Base-by-base conservation (phyloP, 768 basidiomycete genomes). In the Hygrocybe coccinea region DNA sequence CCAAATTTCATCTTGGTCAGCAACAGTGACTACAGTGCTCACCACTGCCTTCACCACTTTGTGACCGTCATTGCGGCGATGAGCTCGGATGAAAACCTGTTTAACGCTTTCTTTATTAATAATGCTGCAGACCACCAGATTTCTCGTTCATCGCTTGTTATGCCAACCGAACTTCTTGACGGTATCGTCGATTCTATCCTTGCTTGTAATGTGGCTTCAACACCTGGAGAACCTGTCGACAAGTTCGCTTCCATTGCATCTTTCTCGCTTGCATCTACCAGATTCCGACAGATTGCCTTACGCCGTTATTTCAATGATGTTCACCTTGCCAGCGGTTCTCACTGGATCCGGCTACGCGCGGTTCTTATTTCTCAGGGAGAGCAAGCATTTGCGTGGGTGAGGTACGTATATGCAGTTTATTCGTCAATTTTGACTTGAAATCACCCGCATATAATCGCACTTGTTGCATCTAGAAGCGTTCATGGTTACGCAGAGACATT, bases 371-470 rank as follows among this genome's bases (percentile, higher is more conserved):
- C 45, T 52, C 17, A 69, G 58, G 55, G 52, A 59, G 41, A 55
- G 43, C 34, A 55, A 48, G 75, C 74, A 5, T 75, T 76, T 58
- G 56, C 60, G 34, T 81, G 79, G 75, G 73, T 80, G 45, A 78
- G 69, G 81, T 83, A 57, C 57, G 77, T 72, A 39, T 64, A 19
- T 33, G 24, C 15, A 21, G 2, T 57, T 49, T 21, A 25, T 39
- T 52, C 34, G 7, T 29, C 29, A 15, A 19, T 39, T 25, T 36
- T 50, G 8, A 12, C 14, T 5, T 3, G 29, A 29, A 29, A 52
- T 34, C 46, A 51, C 45, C 57, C 55, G 64, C 59, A 67, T 64
- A 57, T 65, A 36, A 43, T 24, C 19, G n/a, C 43, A 19, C 21
- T 36, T 41, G 36, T 35, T 15, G n/a, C 49, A 19, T 35, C 59